A percentile compares a stretch with the other conserved stretches of the same genome.
phyloP scores from a whole-genome alignment of 2,329 filamentous ascomycete species.

The Xylaria arbuscula region DNA sequence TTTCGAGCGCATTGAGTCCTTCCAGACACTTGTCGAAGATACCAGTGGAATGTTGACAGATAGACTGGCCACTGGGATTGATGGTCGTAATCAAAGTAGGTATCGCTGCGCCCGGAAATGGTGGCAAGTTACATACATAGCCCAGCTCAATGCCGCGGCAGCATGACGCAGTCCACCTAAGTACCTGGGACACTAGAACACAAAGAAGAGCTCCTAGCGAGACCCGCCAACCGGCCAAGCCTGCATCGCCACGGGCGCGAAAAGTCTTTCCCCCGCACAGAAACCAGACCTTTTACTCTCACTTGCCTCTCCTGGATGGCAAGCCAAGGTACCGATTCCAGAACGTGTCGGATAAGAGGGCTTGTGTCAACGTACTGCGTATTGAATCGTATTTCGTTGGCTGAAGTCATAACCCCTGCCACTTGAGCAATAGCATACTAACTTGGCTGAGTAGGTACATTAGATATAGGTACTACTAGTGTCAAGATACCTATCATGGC shows the following conservation, averaged over 20 bases:
- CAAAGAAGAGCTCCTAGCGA: not conserved
- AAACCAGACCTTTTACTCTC: not conserved
- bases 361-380: not conserved
- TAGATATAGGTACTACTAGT: not conserved
- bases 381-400: constrained; percentile 18
- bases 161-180: constrained; percentile 21
- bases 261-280: constrained; percentile 16
- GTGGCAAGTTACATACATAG: constrained; percentile 43
- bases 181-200: not conserved
- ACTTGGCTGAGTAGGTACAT: constrained; percentile 28
- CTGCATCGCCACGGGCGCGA: constrained; percentile 33
- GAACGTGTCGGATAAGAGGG: constrained; percentile 13
- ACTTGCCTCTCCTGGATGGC: constrained; percentile 15
- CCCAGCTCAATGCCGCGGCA: constrained; percentile 19
- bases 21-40: constrained; percentile 8
- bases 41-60: constrained; percentile 19
- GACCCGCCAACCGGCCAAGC: constrained; percentile 11
- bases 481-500: not conserved
- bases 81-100: constrained; percentile 24
- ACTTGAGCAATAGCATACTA: constrained; percentile 1
- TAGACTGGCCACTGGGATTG: constrained; percentile 1
- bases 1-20: not conserved
- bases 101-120: constrained; percentile 42
- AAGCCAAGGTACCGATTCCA: constrained; percentile 3
- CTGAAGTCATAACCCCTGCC: constrained; percentile 2